Percentiles rank a stretch among this genome's conserved stretches.
Evolutionary conservation across 2,329 filamentous ascomycete genomes (phyloP).

Genomic region (Alternaria ventricosa): DNA sequence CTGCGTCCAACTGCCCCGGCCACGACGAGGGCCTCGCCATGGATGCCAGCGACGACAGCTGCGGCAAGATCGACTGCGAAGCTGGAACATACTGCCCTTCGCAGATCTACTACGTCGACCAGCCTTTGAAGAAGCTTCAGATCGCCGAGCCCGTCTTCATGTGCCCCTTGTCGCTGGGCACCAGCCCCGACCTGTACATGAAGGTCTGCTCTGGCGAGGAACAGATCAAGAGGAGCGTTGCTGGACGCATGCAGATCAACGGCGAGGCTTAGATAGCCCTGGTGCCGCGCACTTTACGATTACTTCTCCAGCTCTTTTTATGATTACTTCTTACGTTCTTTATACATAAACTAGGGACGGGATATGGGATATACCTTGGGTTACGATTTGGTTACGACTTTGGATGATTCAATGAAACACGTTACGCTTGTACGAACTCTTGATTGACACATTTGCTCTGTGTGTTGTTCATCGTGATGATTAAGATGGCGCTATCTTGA

Average conservation of each 20-base stretch:
- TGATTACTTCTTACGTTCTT: conserved; percentile 4
- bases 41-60: conserved; percentile 16
- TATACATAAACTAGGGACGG: not conserved
- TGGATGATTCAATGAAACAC: conserved; percentile 3
- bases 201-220: conserved; percentile 26
- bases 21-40: conserved; percentile 30
- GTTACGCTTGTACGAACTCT: not conserved
- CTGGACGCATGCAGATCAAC: conserved; percentile 23
- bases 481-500: not conserved
- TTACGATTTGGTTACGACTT: conserved; percentile 1
- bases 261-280: conserved; percentile 1
- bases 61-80: conserved; percentile 20
- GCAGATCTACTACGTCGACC: conserved; percentile 34
- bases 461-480: not conserved
- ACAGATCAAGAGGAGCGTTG: conserved; percentile 33
- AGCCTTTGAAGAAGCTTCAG: conserved; percentile 27
- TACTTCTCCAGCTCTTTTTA: conserved; percentile 3
- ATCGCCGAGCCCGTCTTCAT: conserved; percentile 32
- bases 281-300: not conserved
- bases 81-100: conserved; percentile 33
- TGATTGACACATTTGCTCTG: not conserved
- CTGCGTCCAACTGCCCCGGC: conserved; percentile 28
- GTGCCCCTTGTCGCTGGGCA: conserved; percentile 20
- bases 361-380: not conserved
- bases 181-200: conserved; percentile 29